Conservation (phyloP, 2,329 filamentous ascomycete genomes). For the Diaporthe eres region DNA sequence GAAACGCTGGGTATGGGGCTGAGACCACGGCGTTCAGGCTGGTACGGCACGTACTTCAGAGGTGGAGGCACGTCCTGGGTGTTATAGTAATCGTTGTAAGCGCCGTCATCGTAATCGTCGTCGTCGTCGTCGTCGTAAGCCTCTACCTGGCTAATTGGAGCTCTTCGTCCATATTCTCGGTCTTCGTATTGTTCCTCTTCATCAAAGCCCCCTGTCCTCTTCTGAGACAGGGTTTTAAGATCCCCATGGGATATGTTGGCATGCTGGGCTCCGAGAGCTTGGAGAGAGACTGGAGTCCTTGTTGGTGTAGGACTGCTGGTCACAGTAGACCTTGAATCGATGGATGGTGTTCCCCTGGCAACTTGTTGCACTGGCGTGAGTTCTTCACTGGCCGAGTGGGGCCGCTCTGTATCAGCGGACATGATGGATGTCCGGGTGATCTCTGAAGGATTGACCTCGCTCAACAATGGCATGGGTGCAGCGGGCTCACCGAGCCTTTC, state of each 20-base stretch:
- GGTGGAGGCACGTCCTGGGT: constrained; percentile 75
- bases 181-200: constrained; percentile 61
- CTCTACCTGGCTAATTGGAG: constrained; percentile 51
- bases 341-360: constrained; percentile 71
- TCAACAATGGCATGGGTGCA: constrained; percentile 90
- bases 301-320: constrained; percentile 71
- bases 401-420: constrained; percentile 83
- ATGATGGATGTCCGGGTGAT: constrained; percentile 89
- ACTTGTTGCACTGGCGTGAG: constrained; percentile 74
- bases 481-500: constrained; percentile 70
- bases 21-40: constrained; percentile 77
- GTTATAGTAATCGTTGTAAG: constrained; percentile 65
- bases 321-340: constrained; percentile 58
- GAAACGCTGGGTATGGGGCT: constrained; percentile 95
- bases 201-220: constrained; percentile 56
- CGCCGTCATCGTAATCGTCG: constrained; percentile 60
- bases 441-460: constrained; percentile 88
- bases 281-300: constrained; percentile 65
- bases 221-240: constrained; percentile 67
- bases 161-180: constrained; percentile 60
- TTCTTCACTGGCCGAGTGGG: constrained; percentile 77
- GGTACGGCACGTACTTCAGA: constrained; percentile 77
- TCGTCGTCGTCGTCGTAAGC: constrained; percentile 54
- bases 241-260: constrained; percentile 73
- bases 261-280: constrained; percentile 78